Base-by-base conservation (phyloP, 2,329 filamentous ascomycete genomes). In the Colletotrichum salicis region DNA sequence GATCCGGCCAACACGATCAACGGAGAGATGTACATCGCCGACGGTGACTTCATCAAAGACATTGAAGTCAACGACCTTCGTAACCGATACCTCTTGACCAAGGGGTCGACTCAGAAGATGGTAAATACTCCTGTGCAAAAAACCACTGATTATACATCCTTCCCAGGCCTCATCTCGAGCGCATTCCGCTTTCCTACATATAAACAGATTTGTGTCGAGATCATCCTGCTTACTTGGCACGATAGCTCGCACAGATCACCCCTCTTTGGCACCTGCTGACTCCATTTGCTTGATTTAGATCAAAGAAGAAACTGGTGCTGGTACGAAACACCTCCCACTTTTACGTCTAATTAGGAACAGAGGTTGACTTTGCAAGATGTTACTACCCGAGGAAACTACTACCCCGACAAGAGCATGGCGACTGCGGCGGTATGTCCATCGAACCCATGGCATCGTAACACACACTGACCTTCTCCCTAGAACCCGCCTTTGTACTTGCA, bases 301-400 rank as follows among this genome's bases (percentile, higher is more conserved):
- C 80, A 97, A 97, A 92, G 96, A 98, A 87, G 94, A 98, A 80
- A 98, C 96, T 92, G 96, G 96, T 89, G 96, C 96, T 89, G 96
- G 96, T 99, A 99, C 92, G 95, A 90, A 87, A 85, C 82, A 86
- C 85, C 84, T 85, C 82, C 84, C 82, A 81, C 81, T 82, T 83
- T 83, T 78, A 82, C 82, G 78, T 82, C 76, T 81, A 77, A 84
- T 82, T 83, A 85, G 81, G 85, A 85, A 83, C 82, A 80, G 83
- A 89, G 83, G 81, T 90, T 90, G 86, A 90, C 86, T 82, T 78
- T 82, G 83, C 84, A 84, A 98, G 96, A 99, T 95, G 94, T 99
- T 88, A 99, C 96, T 60, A 98, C 96, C 71, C 93, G 96, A 81
- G 96, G 96, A 84, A 96, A 92, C 80, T 99, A 98, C 81, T 97